phyloP scores from a whole-genome alignment of 2,329 filamentous ascomycete genomes.

The Sarocladium strictum region DNA sequence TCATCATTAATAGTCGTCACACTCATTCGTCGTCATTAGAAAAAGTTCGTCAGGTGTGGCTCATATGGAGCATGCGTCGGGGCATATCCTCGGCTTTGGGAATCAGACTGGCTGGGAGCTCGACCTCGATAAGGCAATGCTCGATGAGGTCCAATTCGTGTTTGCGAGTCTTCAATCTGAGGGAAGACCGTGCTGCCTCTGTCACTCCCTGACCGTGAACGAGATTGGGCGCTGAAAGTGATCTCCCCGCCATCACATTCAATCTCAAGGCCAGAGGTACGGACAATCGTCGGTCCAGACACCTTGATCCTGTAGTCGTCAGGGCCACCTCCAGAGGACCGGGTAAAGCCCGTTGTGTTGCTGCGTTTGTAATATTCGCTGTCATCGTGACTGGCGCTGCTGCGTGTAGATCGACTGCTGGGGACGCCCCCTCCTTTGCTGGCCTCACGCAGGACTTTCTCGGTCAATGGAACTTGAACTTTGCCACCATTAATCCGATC shows the following conservation, averaged over 20 bases:
- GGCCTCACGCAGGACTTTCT: slow-evolving; percentile 47
- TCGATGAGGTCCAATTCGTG: slow-evolving; percentile 36
- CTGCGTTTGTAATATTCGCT: slow-evolving; percentile 55
- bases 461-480: slow-evolving; percentile 47
- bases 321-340: slow-evolving; percentile 37
- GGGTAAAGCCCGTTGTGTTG: slow-evolving; percentile 55
- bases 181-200: slow-evolving; percentile 37
- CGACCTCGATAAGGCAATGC: slow-evolving; percentile 37
- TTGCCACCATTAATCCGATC: slow-evolving; percentile 42
- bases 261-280: slow-evolving; percentile 53
- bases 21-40: slow-evolving; percentile 21
- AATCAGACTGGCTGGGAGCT: slow-evolving; percentile 44
- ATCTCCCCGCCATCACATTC: slow-evolving; percentile 57
- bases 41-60: slow-evolving; percentile 18
- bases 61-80: slow-evolving; percentile 16
- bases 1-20: slow-evolving; percentile 6
- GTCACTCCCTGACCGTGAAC: slow-evolving; percentile 43
- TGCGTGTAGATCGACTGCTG: slow-evolving; percentile 52
- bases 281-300: slow-evolving; percentile 48
- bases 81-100: slow-evolving; percentile 29
- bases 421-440: slow-evolving; percentile 37
- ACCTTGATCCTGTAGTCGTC: slow-evolving; percentile 59
- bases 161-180: slow-evolving; percentile 39
- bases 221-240: slow-evolving; percentile 36
- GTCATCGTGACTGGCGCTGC: slow-evolving; percentile 55